Evolutionary conservation across 768 basidiomycete species (phyloP).

Genomic region (Psilocybe subaeruginosa): DNA sequence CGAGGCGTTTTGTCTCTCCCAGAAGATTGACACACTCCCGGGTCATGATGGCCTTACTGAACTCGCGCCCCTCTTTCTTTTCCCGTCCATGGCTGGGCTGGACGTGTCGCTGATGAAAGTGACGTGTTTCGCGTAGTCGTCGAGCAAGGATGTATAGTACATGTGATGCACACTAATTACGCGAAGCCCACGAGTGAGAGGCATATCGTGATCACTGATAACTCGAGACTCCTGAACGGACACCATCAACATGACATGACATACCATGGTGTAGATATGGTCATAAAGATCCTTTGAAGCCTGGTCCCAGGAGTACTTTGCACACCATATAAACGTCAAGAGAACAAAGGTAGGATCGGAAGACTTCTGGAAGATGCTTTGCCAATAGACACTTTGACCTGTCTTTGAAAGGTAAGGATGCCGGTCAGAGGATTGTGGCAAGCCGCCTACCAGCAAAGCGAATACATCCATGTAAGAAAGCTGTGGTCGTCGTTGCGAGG

Average conservation of each 20-base stretch:
- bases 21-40: constrained; percentile 45
- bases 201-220: too few species aligned
- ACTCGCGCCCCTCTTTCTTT: constrained; percentile 26
- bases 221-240: constrained; percentile 49
- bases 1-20: too few species aligned
- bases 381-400: constrained; percentile 50
- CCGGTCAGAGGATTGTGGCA: too few species aligned
- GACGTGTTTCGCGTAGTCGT: constrained; percentile 57
- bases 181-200: constrained; percentile 56
- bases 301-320: constrained; percentile 65
- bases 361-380: constrained; percentile 39
- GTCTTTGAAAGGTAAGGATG: too few species aligned
- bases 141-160: constrained; percentile 56
- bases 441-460: constrained; percentile 37
- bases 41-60: constrained; percentile 36
- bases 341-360: constrained; percentile 60
- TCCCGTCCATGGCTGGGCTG: constrained; percentile 54
- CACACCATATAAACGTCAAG: constrained; percentile 58
- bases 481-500: constrained; percentile 41
- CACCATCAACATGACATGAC: constrained; percentile 14
- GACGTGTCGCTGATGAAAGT: constrained; percentile 48
- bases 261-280: constrained; percentile 51
- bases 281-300: constrained; percentile 54
- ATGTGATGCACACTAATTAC: constrained; percentile 62
- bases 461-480: constrained; percentile 48